Conservation (phyloP, 2,329 filamentous ascomycete genomes). For the Trichophyton rubrum region DNA sequence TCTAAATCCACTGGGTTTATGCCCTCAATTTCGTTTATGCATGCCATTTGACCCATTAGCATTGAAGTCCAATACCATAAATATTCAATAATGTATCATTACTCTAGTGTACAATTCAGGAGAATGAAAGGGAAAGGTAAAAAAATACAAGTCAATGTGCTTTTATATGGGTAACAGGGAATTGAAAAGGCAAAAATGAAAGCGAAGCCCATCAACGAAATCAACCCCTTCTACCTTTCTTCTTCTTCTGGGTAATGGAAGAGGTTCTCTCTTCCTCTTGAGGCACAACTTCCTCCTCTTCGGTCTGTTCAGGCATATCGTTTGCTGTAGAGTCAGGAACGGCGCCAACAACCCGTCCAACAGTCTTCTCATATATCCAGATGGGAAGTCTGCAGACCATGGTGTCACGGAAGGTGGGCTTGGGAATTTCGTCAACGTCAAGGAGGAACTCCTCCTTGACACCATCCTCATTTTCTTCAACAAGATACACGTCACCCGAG, state of each 20-base stretch:
- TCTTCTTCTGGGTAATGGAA: background rate
- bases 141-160: background rate
- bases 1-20: too few species aligned
- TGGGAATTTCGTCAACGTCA: slow-evolving; percentile 71
- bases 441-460: slow-evolving; percentile 71
- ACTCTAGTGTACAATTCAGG: background rate
- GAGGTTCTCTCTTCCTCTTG: background rate
- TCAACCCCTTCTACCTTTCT: background rate
- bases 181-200: background rate
- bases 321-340: slow-evolving; percentile 10
- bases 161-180: background rate
- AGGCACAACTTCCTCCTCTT: slow-evolving; percentile 10
- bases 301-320: slow-evolving; percentile 15
- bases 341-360: slow-evolving; percentile 21
- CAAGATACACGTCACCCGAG: slow-evolving; percentile 83
- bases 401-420: slow-evolving; percentile 69
- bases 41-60: too few species aligned
- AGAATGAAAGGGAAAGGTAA: background rate
- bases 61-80: too few species aligned
- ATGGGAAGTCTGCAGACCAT: slow-evolving; percentile 66
- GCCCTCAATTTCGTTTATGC: too few species aligned
- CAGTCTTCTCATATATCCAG: slow-evolving; percentile 50
- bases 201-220: background rate
- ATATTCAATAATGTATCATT: too few species aligned
- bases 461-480: slow-evolving; percentile 80